Percentiles rank a stretch among this genome's conserved stretches.
phyloP scores from a whole-genome alignment of 2,329 filamentous ascomycete genomes.

The Podosphaera leucotricha region DNA sequence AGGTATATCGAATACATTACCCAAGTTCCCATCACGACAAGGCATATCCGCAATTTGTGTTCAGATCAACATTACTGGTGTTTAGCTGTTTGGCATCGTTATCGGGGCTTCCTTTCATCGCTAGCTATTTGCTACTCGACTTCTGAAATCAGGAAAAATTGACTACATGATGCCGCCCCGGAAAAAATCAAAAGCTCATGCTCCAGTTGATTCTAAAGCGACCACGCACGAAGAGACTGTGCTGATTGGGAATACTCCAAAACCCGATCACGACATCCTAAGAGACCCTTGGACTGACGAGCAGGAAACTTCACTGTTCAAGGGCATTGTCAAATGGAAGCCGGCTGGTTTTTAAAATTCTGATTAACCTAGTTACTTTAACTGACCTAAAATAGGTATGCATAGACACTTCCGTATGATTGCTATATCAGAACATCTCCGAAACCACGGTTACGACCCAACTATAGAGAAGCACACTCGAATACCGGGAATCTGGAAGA shows the following conservation, averaged over 20 bases:
- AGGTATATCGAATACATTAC: constrained; percentile 38
- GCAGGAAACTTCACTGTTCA: constrained; percentile 79
- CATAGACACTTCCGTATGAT: constrained; percentile 90
- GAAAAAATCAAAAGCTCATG: constrained; percentile 42
- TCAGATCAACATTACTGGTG: background rate
- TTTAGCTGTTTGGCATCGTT: constrained; percentile 4
- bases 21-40: constrained; percentile 11
- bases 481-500: constrained; percentile 79
- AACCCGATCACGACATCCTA: constrained; percentile 23
- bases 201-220: constrained; percentile 17
- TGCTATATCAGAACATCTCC: constrained; percentile 56
- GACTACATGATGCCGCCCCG: constrained; percentile 37
- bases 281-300: constrained; percentile 83
- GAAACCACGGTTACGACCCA: constrained; percentile 57
- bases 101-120: background rate
- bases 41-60: constrained; percentile 8
- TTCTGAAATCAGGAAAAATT: background rate
- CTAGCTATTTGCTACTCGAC: background rate
- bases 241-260: constrained; percentile 30
- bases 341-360: constrained; percentile 46
- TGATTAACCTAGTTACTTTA: background rate
- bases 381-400: constrained; percentile 34
- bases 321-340: constrained; percentile 83
- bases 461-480: constrained; percentile 53
- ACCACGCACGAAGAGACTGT: constrained; percentile 26